Conservation (phyloP, 2,329 filamentous ascomycete species). For the Sporothrix brasiliensis region DNA sequence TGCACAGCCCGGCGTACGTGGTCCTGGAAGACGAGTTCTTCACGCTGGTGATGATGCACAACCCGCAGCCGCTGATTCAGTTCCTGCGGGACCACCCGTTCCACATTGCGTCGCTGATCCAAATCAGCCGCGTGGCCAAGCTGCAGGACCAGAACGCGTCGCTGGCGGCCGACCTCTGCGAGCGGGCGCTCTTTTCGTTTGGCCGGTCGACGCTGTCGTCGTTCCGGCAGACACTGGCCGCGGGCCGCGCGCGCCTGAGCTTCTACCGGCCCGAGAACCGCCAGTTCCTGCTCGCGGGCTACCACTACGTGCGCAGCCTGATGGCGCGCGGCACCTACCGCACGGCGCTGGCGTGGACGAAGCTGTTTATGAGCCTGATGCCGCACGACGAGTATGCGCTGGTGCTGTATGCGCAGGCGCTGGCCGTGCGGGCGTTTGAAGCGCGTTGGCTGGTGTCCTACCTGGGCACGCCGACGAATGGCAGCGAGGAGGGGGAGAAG, state of each 20-base stretch:
- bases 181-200: slow-evolving; percentile 89
- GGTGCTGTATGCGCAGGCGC: slow-evolving; percentile 76
- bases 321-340: slow-evolving; percentile 90
- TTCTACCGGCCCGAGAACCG: slow-evolving; percentile 84
- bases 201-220: slow-evolving; percentile 84
- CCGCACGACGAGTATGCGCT: slow-evolving; percentile 82
- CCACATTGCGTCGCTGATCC: slow-evolving; percentile 36
- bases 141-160: slow-evolving; percentile 63
- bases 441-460: slow-evolving; percentile 75
- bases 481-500: slow-evolving; percentile 34
- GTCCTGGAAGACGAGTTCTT: slow-evolving; percentile 76
- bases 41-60: slow-evolving; percentile 75
- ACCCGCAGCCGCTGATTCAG: slow-evolving; percentile 79
- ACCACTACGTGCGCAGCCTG: slow-evolving; percentile 84
- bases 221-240: slow-evolving; percentile 74
- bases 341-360: slow-evolving; percentile 92
- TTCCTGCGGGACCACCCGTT: slow-evolving; percentile 68
- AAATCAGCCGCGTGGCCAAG: slow-evolving; percentile 19
- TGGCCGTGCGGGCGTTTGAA: slow-evolving; percentile 80
- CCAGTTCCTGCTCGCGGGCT: slow-evolving; percentile 88
- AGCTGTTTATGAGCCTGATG: slow-evolving; percentile 76
- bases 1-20: slow-evolving; percentile 75
- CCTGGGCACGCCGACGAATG: slow-evolving; percentile 49
- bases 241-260: slow-evolving; percentile 78
- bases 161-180: slow-evolving; percentile 81